A percentile compares a stretch with the other conserved stretches of the same genome.
Conservation (phyloP, 2,329 filamentous ascomycete species). For the Alternaria tenuissima region DNA sequence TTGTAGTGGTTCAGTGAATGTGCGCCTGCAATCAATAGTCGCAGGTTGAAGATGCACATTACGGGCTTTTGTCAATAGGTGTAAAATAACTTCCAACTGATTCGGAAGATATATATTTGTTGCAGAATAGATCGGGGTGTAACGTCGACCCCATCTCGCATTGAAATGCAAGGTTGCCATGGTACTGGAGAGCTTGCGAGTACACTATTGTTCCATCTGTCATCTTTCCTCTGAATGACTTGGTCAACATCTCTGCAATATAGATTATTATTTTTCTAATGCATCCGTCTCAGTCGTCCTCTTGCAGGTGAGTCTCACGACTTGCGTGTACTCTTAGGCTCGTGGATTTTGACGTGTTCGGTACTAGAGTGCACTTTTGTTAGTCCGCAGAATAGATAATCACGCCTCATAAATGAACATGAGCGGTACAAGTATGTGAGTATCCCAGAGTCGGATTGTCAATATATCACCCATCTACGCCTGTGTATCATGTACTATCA, state of each 20-base stretch:
- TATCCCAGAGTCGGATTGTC: not conserved
- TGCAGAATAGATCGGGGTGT: too few relatives aligned
- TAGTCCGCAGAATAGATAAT: not conserved
- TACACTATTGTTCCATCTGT: not conserved
- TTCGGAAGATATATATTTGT: too few relatives aligned
- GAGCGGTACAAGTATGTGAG: not conserved
- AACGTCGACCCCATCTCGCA: too few relatives aligned
- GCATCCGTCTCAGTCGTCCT: not conserved
- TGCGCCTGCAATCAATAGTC: not conserved
- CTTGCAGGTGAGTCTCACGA: not conserved
- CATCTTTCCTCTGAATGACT: not conserved
- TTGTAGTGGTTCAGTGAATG: not conserved
- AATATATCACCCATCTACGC: slow-evolving; percentile 11
- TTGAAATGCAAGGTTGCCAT: not conserved
- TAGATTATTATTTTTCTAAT: not conserved
- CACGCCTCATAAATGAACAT: not conserved
- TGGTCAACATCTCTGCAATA: not conserved
- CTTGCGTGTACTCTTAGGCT: not conserved
- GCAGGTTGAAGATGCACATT: not conserved
- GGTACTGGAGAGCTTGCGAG: not conserved
- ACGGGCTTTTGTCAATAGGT: too few relatives aligned
- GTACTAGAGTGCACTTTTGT: not conserved
- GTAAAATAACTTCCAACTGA: too few relatives aligned
- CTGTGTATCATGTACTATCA: slow-evolving; percentile 6
- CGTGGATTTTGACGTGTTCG: not conserved